Base-by-base conservation (phyloP, 495 filamentous ascomycete species). In the Beverwykella pulmonaria region DNA sequence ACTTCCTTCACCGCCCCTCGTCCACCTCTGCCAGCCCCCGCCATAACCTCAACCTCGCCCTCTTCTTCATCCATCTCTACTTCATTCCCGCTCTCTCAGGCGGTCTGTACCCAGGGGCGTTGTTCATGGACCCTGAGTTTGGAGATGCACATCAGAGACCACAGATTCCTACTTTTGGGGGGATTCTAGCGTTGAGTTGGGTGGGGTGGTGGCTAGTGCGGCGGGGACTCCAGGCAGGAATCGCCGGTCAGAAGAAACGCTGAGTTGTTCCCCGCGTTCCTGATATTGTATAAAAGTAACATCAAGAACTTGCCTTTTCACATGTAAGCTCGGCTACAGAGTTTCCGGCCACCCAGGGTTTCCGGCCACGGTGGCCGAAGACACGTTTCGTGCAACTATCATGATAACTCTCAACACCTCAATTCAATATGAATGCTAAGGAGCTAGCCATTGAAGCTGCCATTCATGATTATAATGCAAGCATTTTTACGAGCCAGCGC, bases 71-170 rank as follows among this genome's bases (percentile, higher is more conserved):
- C 12, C 53, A 59, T 50, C 2, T 67, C 22, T 74, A 74, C 46
- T 74, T 52, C 30, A n/a, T 74, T 1, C 55, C 71, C 50, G 36
- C 46, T 14, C 25, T 69, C 30, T 63, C 32, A 2, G 69, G 61
- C 0, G 47, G 34, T 9, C 53, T 69, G 25, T 71, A 74, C 53
- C 71, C 69, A 15, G 69, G 60, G 17, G 60, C 59, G 19, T 27
- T 34, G 30, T 68, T 39, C 39, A 46, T 64, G 32, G 70, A 73
- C 63, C 70, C 70, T 1, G 52, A 68, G 65, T 68, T 68, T 39
- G 65, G 65, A 1, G 53, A 63, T 1, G 65, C 49, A 17, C 5
- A 34, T 34, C 32, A 34, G 32, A 41, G 34, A 36, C 61, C 61
- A 34, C 61, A 65, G 56, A 23, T 55, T 49, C 19, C 20, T 5